A percentile compares a stretch with the other conserved stretches of the same genome.
phyloP scores from a whole-genome alignment of 768 basidiomycete genomes.

The Boletus eberwhitei region DNA sequence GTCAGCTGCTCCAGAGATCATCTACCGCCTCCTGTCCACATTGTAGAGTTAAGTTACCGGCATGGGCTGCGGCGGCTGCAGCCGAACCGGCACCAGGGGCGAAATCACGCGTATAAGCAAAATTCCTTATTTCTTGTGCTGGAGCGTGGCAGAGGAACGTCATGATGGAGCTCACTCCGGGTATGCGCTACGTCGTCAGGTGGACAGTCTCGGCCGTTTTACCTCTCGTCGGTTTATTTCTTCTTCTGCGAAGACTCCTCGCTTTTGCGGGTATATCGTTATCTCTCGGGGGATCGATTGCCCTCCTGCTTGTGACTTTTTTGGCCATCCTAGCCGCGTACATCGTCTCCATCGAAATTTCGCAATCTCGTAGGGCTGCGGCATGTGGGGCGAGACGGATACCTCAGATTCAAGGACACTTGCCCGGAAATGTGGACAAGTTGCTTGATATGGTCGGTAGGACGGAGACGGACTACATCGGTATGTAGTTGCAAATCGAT shows the following conservation, averaged over 20 bases:
- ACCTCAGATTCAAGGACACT: conserved; percentile 31
- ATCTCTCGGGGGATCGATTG: not conserved
- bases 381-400: conserved; percentile 25
- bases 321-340: conserved; percentile 1
- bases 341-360: conserved; percentile 1
- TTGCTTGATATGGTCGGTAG: conserved; percentile 20
- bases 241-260: conserved; percentile 13
- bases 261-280: conserved; percentile 11
- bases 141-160: not conserved
- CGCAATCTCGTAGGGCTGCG: conserved; percentile 19
- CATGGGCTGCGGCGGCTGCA: not conserved
- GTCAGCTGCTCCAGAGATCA: not conserved
- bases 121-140: not conserved
- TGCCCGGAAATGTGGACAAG: conserved; percentile 36
- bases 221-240: conserved; percentile 8
- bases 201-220: conserved; percentile 11
- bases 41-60: not conserved
- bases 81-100: too few relatives aligned
- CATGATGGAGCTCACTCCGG: conserved; percentile 14
- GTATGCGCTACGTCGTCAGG: conserved; percentile 21
- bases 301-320: conserved; percentile 1
- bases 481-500: conserved; percentile 19
- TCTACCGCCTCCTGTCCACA: too few relatives aligned
- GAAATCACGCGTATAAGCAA: too few relatives aligned
- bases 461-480: conserved; percentile 34